Evolutionary conservation across 1,284 basidiomycete genomes (phyloP).

Genomic region (Malassezia globosa): DNA sequence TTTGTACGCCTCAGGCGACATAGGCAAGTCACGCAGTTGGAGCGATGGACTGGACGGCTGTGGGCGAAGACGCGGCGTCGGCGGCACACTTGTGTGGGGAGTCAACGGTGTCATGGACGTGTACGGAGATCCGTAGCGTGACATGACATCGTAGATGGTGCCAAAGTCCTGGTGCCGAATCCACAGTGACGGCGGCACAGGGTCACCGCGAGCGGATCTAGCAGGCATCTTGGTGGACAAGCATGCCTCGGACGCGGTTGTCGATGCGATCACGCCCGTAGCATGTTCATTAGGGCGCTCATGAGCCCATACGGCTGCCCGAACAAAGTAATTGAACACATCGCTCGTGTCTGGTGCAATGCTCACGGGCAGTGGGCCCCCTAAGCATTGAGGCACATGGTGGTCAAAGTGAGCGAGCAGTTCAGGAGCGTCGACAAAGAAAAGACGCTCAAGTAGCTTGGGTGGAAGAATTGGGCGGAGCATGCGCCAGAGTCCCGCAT

Average conservation of each 20-base stretch:
- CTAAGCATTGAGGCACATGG: conserved; percentile 49
- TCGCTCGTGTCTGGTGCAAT: conserved; percentile 32
- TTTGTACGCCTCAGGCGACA: background rate
- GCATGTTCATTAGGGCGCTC: background rate
- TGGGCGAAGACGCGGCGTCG: conserved; percentile 4
- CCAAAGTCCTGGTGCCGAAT: conserved; percentile 21
- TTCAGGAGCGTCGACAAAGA: conserved; percentile 59
- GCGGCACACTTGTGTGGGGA: conserved; percentile 1
- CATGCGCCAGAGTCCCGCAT: conserved; percentile 65
- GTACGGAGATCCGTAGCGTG: conserved; percentile 15
- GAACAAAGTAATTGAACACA: conserved; percentile 24
- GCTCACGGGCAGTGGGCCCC: conserved; percentile 29
- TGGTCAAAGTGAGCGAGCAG: conserved; percentile 56
- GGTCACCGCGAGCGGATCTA: too few relatives aligned
- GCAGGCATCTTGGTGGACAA: background rate
- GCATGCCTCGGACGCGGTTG: too few relatives aligned
- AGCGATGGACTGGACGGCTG: background rate
- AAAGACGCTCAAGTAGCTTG: conserved; percentile 59
- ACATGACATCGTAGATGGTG: conserved; percentile 39
- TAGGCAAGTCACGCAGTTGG: background rate
- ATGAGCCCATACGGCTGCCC: conserved; percentile 10
- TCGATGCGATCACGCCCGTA: too few relatives aligned
- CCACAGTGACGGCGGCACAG: conserved; percentile 10
- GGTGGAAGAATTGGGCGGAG: conserved; percentile 64
- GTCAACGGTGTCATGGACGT: background rate